Conservation (phyloP, 305 asterid genomes). For the Fraxinus paxiana region DNA sequence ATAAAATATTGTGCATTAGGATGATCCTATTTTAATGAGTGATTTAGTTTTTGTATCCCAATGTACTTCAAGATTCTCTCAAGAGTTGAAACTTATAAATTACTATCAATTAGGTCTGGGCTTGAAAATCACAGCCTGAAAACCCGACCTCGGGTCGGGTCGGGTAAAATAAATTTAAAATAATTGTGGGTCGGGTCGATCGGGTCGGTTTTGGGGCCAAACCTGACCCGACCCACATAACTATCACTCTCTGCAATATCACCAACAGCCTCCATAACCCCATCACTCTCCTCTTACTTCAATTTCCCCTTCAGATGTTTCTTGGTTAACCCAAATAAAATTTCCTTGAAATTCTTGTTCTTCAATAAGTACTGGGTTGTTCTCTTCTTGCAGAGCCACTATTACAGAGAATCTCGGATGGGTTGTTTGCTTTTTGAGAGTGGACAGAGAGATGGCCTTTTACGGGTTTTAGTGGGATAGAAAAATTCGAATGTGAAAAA, state of each 20-base stretch:
- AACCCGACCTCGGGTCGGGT: too few species aligned
- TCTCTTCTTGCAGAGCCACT: slow-evolving; percentile 29
- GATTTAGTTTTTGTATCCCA: neutral
- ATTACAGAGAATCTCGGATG: slow-evolving; percentile 39
- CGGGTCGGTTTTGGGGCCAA: too few species aligned
- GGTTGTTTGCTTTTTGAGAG: slow-evolving; percentile 20
- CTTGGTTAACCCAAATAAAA: slow-evolving; percentile 25
- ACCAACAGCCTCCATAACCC: slow-evolving; percentile 28
- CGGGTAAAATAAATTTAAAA: too few species aligned
- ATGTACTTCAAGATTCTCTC: neutral
- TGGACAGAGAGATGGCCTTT: slow-evolving; percentile 31
- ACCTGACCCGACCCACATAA: slow-evolving; percentile 15
- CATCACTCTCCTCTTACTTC: slow-evolving; percentile 22
- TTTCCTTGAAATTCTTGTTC: slow-evolving; percentile 28
- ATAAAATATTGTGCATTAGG: neutral
- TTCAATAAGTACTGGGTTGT: slow-evolving; percentile 30
- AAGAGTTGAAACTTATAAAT: neutral
- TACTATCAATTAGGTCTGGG: neutral
- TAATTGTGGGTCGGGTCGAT: too few species aligned
- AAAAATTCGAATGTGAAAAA: slow-evolving; percentile 1
- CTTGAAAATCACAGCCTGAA: too few species aligned
- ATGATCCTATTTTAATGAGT: neutral
- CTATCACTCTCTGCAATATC: slow-evolving; percentile 33
- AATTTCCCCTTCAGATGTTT: slow-evolving; percentile 15
- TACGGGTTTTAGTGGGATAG: slow-evolving; percentile 25